A percentile compares a stretch with the other conserved stretches of the same genome.
Conservation (phyloP, 164 flowering plant species). For the Buxus sempervirens region DNA sequence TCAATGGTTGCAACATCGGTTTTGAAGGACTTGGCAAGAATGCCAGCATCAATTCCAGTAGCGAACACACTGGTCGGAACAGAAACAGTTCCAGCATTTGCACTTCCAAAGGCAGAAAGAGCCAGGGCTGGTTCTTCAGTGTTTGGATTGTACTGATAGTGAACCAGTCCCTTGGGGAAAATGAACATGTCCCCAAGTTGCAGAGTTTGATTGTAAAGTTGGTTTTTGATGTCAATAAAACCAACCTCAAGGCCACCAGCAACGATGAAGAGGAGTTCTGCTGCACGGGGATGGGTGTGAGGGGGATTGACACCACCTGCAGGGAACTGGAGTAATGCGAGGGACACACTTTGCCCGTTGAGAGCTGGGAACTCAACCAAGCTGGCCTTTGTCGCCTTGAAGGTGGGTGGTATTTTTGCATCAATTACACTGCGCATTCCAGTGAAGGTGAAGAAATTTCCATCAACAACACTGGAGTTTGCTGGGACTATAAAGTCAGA, state of each 20-base stretch:
- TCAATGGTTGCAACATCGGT: constrained; percentile 14
- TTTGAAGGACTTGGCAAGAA: constrained; percentile 18
- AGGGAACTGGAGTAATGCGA: constrained; percentile 26
- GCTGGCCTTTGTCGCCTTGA: constrained; percentile 27
- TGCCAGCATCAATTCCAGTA: constrained; percentile 11
- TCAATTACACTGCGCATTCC: constrained; percentile 16
- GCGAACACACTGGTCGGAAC: background rate
- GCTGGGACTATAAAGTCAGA: constrained; percentile 14
- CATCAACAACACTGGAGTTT: constrained; percentile 1
- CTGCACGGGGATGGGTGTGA: constrained; percentile 35
- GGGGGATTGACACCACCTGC: constrained; percentile 22
- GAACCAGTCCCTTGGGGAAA: constrained; percentile 26
- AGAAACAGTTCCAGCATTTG: constrained; percentile 3
- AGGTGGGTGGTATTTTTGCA: constrained; percentile 5
- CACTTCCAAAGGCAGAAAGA: constrained; percentile 1
- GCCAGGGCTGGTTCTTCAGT: background rate
- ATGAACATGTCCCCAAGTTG: constrained; percentile 26
- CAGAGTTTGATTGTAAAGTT: constrained; percentile 24
- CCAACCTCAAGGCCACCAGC: constrained; percentile 27
- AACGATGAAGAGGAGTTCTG: constrained; percentile 30
- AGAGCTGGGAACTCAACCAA: constrained; percentile 31
- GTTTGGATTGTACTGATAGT: constrained; percentile 15
- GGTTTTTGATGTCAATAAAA: constrained; percentile 24
- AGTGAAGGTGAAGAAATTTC: constrained; percentile 26
- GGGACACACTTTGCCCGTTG: constrained; percentile 33